A percentile compares a stretch with the other conserved stretches of the same genome.
Conservation (phyloP, 306 rosid genomes). For the Medicago truncatula region MtrunA17r5.0-ANR NC_053045.1:60265001-60265500, state of each 20-base stretch:
- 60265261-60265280: conserved; percentile 18
- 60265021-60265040: conserved; percentile 10
- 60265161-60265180: conserved; percentile 14
- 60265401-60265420: conserved; percentile 23
- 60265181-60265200: not conserved
- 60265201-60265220: conserved; percentile 28
- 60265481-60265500: conserved; percentile 27
- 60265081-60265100: conserved; percentile 13
- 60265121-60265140: conserved; percentile 24
- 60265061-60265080: conserved; percentile 5
- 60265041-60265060: conserved; percentile 19
- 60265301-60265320: conserved; percentile 26
- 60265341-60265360: conserved; percentile 26
- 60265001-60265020: conserved; percentile 7
- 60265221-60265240: not conserved
- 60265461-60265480: conserved; percentile 14
- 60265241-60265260: conserved; percentile 2
- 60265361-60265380: conserved; percentile 25
- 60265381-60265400: conserved; percentile 24
- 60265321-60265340: conserved; percentile 8
- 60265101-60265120: conserved; percentile 6
- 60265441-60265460: conserved; percentile 2
- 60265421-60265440: conserved; percentile 3
- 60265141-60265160: not conserved
- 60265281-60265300: conserved; percentile 1